These are phyloP conservation scores for Phytopythium cucurbitacearum DNA, from an alignment of 352 stramenopile species.

Conservation along the genomic window DNA sequence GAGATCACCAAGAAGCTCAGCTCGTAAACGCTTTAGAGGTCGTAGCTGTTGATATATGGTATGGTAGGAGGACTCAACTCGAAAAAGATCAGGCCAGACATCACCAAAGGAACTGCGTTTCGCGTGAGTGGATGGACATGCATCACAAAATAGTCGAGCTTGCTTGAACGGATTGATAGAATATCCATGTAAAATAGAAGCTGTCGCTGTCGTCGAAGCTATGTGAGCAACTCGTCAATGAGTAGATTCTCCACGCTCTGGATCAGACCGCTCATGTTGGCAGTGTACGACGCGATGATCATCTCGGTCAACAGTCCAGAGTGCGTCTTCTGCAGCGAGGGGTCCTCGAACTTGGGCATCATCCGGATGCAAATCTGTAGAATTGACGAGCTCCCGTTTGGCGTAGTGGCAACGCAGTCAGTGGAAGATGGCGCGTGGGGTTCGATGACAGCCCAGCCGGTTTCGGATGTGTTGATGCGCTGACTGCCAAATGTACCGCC, in stretches of 20 bases:
- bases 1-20: conserved; percentile 71
- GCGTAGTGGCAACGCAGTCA: not conserved
- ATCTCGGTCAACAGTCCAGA: conserved; percentile 11
- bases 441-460: conserved; percentile 24
- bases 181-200: too few species aligned
- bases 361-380: conserved; percentile 11
- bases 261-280: conserved; percentile 14
- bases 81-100: too few species aligned
- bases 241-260: conserved; percentile 15
- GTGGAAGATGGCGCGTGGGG: not conserved
- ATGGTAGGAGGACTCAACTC: too few species aligned
- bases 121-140: too few species aligned
- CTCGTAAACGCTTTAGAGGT: not conserved
- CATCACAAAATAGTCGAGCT: too few species aligned
- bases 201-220: too few species aligned
- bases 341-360: conserved; percentile 6
- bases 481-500: conserved; percentile 11
- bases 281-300: conserved; percentile 12
- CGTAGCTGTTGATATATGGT: too few species aligned
- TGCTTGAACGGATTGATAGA: too few species aligned
- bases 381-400: conserved; percentile 3
- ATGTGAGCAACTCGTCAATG: not conserved
- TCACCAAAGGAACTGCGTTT: too few species aligned
- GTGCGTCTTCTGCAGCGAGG: not conserved
- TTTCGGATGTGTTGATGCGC: conserved; percentile 16